Percentiles rank a stretch among this genome's conserved stretches.
These are phyloP conservation scores for Bisporella sp. DNA, from an alignment of 2,329 filamentous ascomycete species.

Conservation along the genomic window DNA sequence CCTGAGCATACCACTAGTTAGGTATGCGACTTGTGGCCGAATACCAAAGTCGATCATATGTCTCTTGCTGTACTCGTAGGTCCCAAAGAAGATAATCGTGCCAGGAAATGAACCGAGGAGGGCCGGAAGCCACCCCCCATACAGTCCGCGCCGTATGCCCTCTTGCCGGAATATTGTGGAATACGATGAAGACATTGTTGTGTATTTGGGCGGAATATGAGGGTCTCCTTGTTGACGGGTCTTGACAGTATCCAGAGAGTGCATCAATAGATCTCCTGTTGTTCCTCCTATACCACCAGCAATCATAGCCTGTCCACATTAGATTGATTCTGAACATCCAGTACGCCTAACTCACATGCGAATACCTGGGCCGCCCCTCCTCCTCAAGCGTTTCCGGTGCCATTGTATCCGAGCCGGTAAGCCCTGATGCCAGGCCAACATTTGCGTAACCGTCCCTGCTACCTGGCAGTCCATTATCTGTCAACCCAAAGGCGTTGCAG, in stretches of 20 bases:
- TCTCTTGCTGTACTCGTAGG: conserved; percentile 93
- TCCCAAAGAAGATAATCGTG: conserved; percentile 91
- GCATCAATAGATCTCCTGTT: conserved; percentile 96
- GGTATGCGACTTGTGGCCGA: conserved; percentile 76
- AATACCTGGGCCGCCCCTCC: conserved; percentile 53
- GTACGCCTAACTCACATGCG: conserved; percentile 46
- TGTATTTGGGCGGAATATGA: conserved; percentile 86
- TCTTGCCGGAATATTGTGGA: conserved; percentile 90
- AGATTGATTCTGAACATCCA: conserved; percentile 11
- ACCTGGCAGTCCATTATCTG: conserved; percentile 30
- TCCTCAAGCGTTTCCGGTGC: conserved; percentile 34
- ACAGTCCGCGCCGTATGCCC: conserved; percentile 76
- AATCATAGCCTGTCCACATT: conserved; percentile 69
- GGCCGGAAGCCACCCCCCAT: conserved; percentile 88
- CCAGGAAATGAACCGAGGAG: conserved; percentile 89
- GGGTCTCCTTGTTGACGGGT: conserved; percentile 96
- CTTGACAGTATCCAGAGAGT: conserved; percentile 97
- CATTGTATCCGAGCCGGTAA: conserved; percentile 19
- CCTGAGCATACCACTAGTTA: conserved; percentile 61
- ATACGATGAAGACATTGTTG: conserved; percentile 84
- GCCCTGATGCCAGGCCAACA: conserved; percentile 21
- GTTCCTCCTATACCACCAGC: conserved; percentile 89
- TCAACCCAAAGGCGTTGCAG: conserved; percentile 24
- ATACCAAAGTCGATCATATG: conserved; percentile 79
- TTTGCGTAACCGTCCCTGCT: conserved; percentile 24